Evolutionary conservation across 805 yeast species (phyloP).

Genomic region (Spathaspora gorwiae): DNA sequence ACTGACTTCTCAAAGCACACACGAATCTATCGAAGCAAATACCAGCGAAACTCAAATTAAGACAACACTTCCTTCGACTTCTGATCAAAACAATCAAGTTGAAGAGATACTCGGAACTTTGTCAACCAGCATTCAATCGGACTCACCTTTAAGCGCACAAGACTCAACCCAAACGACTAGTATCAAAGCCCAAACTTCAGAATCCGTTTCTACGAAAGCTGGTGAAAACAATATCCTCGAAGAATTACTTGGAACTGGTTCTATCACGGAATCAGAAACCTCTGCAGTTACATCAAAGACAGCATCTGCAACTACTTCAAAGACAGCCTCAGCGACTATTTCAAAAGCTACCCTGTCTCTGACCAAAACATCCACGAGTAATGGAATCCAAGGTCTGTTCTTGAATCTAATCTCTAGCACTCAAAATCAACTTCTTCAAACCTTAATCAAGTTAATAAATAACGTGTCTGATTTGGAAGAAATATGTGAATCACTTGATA

Average conservation of each 20-base stretch:
- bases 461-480: constrained; percentile 6
- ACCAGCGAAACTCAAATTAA: not conserved
- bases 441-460: constrained; percentile 5
- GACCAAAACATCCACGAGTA: too few relatives aligned
- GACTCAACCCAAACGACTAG: not conserved
- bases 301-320: not conserved
- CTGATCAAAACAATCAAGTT: not conserved
- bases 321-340: not conserved
- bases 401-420: too few relatives aligned
- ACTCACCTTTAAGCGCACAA: not conserved
- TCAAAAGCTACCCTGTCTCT: not conserved
- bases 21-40: too few relatives aligned
- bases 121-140: not conserved
- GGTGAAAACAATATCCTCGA: not conserved
- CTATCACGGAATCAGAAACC: not conserved
- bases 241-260: not conserved
- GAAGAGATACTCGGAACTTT: not conserved
- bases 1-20: too few relatives aligned
- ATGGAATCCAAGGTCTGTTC: not conserved
- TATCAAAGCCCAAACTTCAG: not conserved
- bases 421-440: constrained; percentile 4
- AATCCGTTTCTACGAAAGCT: not conserved
- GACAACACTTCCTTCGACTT: not conserved
- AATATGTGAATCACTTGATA: constrained; percentile 8
- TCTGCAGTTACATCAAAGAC: not conserved